phyloP scores from a whole-genome alignment of 2,329 filamentous ascomycete genomes.

The Lachnellula hyalina region DNA sequence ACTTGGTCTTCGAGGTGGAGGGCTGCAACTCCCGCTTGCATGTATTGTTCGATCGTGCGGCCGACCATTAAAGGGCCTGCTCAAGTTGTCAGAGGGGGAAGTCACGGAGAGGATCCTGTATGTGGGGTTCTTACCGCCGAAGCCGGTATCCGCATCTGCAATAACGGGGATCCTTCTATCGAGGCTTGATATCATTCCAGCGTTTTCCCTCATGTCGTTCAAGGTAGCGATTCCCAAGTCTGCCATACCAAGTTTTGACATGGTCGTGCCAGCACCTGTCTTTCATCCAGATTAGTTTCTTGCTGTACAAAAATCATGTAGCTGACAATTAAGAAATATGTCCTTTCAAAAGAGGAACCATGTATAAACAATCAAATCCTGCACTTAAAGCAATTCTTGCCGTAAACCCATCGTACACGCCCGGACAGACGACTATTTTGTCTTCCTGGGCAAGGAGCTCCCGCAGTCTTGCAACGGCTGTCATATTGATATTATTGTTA shows the following conservation, averaged over 20 bases:
- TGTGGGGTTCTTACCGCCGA: slow-evolving; percentile 34
- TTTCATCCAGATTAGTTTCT: slow-evolving; percentile 14
- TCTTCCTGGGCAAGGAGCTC: background rate
- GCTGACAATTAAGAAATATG: slow-evolving; percentile 32
- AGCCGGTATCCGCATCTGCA: slow-evolving; percentile 49
- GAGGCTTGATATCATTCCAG: slow-evolving; percentile 48
- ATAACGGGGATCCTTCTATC: slow-evolving; percentile 43
- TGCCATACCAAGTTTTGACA: slow-evolving; percentile 43
- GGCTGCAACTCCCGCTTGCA: slow-evolving; percentile 50
- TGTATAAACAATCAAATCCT: slow-evolving; percentile 63
- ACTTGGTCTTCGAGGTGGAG: slow-evolving; percentile 62
- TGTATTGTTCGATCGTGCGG: slow-evolving; percentile 47
- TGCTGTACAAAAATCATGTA: background rate
- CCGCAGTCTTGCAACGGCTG: no score
- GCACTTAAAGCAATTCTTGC: slow-evolving; percentile 56
- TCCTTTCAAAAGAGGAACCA: slow-evolving; percentile 33
- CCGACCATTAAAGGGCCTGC: slow-evolving; percentile 41
- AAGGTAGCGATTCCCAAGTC: slow-evolving; percentile 46
- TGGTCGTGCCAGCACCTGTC: slow-evolving; percentile 47
- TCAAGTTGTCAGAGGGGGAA: background rate
- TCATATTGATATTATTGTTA: no score
- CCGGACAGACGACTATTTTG: slow-evolving; percentile 53
- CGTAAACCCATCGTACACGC: slow-evolving; percentile 64
- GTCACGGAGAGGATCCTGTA: background rate
- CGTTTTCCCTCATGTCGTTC: slow-evolving; percentile 48